Conservation (phyloP, 306 rosid genomes). For the Glycyrrhiza uralensis region DNA sequence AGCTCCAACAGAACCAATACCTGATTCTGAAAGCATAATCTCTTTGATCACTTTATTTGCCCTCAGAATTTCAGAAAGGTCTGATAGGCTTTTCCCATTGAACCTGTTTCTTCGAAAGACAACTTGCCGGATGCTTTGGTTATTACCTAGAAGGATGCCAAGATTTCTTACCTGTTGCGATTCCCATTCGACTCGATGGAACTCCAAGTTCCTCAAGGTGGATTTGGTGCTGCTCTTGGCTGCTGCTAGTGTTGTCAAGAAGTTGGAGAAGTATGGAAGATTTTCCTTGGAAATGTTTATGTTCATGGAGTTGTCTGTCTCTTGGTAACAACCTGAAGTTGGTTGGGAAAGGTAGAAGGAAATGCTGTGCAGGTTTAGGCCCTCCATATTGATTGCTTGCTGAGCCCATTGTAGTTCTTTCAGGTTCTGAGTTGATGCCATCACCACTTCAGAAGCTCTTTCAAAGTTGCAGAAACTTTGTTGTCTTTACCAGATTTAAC, state of each 20-base stretch:
- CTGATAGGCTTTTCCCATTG: slow-evolving; percentile 45
- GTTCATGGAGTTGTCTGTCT: slow-evolving; percentile 77
- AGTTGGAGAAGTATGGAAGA: slow-evolving; percentile 43
- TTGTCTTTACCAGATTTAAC: slow-evolving; percentile 17
- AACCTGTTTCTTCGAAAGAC: slow-evolving; percentile 64
- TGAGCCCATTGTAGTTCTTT: slow-evolving; percentile 61
- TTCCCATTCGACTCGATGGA: slow-evolving; percentile 71
- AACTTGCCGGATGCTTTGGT: slow-evolving; percentile 42
- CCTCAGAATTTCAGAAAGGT: slow-evolving; percentile 52
- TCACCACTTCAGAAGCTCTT: slow-evolving; percentile 22
- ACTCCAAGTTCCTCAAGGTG: slow-evolving; percentile 74
- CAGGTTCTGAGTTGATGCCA: slow-evolving; percentile 65
- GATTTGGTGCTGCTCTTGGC: slow-evolving; percentile 25
- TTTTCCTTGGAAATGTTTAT: slow-evolving; percentile 58
- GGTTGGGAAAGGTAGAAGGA: slow-evolving; percentile 83
- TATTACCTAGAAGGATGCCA: slow-evolving; percentile 44
- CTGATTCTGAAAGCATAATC: slow-evolving; percentile 76
- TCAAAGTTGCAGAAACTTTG: slow-evolving; percentile 19
- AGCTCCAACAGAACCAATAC: slow-evolving; percentile 67
- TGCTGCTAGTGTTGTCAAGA: slow-evolving; percentile 50
- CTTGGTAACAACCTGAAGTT: slow-evolving; percentile 61
- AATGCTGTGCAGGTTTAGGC: slow-evolving; percentile 52
- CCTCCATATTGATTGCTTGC: slow-evolving; percentile 47
- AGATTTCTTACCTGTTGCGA: slow-evolving; percentile 42
- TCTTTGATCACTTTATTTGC: slow-evolving; percentile 61